phyloP scores from a whole-genome alignment of 1,284 basidiomycete species.

The Trichosporon ovoides region DNA sequence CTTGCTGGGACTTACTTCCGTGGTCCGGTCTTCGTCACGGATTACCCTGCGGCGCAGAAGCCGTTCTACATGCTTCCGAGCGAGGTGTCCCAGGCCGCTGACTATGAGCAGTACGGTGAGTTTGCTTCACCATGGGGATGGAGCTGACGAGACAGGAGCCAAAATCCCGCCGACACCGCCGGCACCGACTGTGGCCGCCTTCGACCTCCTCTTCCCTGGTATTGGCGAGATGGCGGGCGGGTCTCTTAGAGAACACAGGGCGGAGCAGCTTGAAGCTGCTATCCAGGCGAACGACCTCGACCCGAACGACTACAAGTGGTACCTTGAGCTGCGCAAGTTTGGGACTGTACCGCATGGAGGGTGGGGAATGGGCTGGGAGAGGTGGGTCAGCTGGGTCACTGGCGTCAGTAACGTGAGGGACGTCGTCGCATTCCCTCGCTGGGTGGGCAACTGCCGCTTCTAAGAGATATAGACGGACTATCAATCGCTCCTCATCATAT shows the following conservation, averaged over 20 bases:
- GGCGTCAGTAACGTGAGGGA: slow-evolving; percentile 81
- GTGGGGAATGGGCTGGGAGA: slow-evolving; percentile 88
- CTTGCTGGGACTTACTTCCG: slow-evolving; percentile 59
- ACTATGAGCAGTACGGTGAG: neutral
- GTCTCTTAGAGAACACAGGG: slow-evolving; percentile 78
- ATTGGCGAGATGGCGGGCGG: slow-evolving; percentile 90
- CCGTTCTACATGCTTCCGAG: slow-evolving; percentile 86
- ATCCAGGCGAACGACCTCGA: slow-evolving; percentile 56
- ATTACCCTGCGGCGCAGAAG: slow-evolving; percentile 78
- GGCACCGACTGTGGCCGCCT: slow-evolving; percentile 71
- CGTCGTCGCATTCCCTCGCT: slow-evolving; percentile 82
- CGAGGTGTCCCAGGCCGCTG: slow-evolving; percentile 2
- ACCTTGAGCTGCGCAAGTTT: slow-evolving; percentile 67
- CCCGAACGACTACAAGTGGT: slow-evolving; percentile 69
- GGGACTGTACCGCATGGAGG: slow-evolving; percentile 87
- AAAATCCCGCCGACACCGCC: neutral
- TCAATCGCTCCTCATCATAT: neutral
- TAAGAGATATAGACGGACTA: too few relatives aligned
- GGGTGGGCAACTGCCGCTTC: slow-evolving; percentile 60
- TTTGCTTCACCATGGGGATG: neutral
- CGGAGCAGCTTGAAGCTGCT: slow-evolving; percentile 55
- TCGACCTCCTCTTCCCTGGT: slow-evolving; percentile 83
- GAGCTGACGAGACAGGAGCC: neutral
- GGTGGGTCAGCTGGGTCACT: slow-evolving; percentile 74
- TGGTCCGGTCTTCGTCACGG: slow-evolving; percentile 83